Base-by-base conservation (phyloP, 1,284 basidiomycete species). In the Blastosporella zonata region DNA sequence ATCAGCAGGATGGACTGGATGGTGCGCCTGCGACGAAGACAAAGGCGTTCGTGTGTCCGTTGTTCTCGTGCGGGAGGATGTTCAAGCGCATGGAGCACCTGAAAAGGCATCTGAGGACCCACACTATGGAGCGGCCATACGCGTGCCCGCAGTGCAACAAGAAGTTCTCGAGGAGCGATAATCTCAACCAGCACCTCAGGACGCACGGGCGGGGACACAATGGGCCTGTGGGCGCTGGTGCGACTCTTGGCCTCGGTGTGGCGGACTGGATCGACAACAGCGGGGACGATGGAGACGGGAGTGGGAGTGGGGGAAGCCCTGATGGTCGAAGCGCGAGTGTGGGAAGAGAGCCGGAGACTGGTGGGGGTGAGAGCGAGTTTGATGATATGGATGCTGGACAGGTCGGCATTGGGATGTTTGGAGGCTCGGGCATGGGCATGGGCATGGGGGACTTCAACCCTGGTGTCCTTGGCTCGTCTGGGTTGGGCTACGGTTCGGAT, bases 11-110 rank as follows among this genome's bases (percentile, higher is more conserved):
- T 37, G 40, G 52, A 34, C 39, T 33, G 29, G 59, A 52, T 38
- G 55, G 46, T 9, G 17, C 36, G 12, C 33, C 49, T 35, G 47
- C 56, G 53, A 53, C 56, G 7, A 73, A 70, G 59, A 75, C 77
- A 25, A 88, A 84, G 64, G 83, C 81, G 9, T 93, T 82, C 61
- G 77, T 82, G 37, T 93, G 90, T 66, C 89, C 89, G 20, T 74
- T 91, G 1, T 82, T 80, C 62, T 86, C 86, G 6, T 95, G 92
- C 63, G 82, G 86, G 3, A 75, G 87, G 53, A 71, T 87, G 53
- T 96, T 94, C 80, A 93, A 92, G 74, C 81, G 90, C 6, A 82
- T 88, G 72, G 93, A 95, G 63, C 91, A 95, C 62, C 74, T 95
- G 55, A 90, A 89, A 68, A 72, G 91, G 34, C 93, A 96, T 66